Base-by-base conservation (phyloP, 164 flowering plant genomes). In the Dillenia suffruticosa region DNA sequence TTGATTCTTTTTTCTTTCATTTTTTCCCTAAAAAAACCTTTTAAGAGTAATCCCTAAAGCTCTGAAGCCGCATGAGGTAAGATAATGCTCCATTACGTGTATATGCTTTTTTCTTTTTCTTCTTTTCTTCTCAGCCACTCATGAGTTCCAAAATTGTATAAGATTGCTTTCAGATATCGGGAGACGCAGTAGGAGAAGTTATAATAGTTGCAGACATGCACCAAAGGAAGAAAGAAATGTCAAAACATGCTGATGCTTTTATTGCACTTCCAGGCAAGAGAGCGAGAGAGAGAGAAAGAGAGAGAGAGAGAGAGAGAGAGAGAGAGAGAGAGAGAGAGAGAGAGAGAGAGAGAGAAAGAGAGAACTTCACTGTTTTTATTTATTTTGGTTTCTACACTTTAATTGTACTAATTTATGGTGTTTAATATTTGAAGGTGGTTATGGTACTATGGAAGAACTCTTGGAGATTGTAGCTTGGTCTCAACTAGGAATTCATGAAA, bases 401-500 rank as follows among this genome's bases (percentile, higher is more conserved):
- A 63, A 63, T 16, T 15, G 45, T 19, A 44, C 43, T 24, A 14
- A 6, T 22, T 1, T 2, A 40, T 26, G 1, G 64, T 52, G 46
- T 19, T 17, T 11, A 45, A 32, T 17, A 5, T 68, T 17, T 24
- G 56, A 45, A 85, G 90, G 90, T 58, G 90, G 90, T 16, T 85
- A 85, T 76, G 90, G 87, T 50, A 85, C 90, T 22, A 70, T 82
- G 87, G 90, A 85, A 61, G 90, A 85, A 62, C 60, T 83, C 51
- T 54, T 85, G 53, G 87, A 85, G 78, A 70, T 81, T 64, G 77
- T 79, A 51, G 51, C 87, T n/a, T 85, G 90, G 90, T 70, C 87
- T 48, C 87, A 85, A 58, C 77, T 85, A 12, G 90, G 90, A 66
- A 83, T 85, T 44, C 90, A 85, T 68, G 80, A 81, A 12, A 85